Conservation (phyloP, 1,284 basidiomycete species). For the Melampsora larici-populina region DNA sequence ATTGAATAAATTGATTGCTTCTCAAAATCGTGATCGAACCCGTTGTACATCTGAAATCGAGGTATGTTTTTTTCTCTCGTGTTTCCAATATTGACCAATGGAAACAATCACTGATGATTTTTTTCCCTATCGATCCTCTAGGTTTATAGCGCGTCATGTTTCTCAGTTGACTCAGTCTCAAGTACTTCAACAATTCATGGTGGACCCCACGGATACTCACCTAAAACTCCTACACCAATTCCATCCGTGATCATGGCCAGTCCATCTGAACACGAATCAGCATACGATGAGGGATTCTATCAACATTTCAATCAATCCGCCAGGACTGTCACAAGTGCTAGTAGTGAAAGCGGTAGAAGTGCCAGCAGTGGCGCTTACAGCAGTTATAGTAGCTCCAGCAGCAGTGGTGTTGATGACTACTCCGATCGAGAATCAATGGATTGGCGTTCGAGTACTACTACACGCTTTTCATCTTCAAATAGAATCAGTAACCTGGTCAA, state of each 20-base stretch:
- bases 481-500: conserved; percentile 26
- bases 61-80: background rate
- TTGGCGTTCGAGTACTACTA: background rate
- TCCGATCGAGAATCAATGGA: conserved; percentile 7
- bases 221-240: background rate
- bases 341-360: background rate
- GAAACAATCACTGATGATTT: background rate
- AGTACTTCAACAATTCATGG: background rate
- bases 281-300: conserved; percentile 33
- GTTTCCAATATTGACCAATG: background rate
- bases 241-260: conserved; percentile 14
- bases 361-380: background rate
- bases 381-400: no score
- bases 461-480: conserved; percentile 18
- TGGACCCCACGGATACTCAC: background rate
- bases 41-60: conserved; percentile 19
- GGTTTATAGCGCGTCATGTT: conserved; percentile 2
- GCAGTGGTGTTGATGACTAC: conserved; percentile 12
- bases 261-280: conserved; percentile 35
- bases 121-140: background rate
- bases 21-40: background rate
- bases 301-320: conserved; percentile 2
- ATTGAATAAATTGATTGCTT: background rate
- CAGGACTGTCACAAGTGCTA: conserved; percentile 4
- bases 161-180: background rate